Evolutionary conservation across 2,329 filamentous ascomycete genomes (phyloP).

Genomic region (Verticillium zaregamsianum): DNA sequence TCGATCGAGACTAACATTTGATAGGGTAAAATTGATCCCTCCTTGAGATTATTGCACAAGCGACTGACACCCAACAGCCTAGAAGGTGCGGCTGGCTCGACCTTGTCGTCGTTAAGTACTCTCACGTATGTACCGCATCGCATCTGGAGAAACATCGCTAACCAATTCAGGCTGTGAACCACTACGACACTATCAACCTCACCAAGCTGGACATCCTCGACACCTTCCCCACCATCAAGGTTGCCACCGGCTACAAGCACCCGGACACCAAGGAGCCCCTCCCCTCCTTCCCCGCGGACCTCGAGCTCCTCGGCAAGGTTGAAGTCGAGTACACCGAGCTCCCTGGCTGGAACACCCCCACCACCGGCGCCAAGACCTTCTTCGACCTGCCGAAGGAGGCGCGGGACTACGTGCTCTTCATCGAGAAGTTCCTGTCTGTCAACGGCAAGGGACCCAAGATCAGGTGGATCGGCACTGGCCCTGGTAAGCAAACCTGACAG

Average conservation of each 20-base stretch:
- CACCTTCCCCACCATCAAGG: constrained; percentile 69
- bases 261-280: constrained; percentile 1
- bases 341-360: constrained; percentile 64
- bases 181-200: constrained; percentile 31
- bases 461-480: constrained; percentile 64
- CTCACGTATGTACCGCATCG: constrained; percentile 21
- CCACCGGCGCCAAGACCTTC: constrained; percentile 54
- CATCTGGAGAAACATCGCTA: not conserved
- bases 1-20: constrained; percentile 14
- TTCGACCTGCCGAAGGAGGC: constrained; percentile 61
- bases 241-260: constrained; percentile 61
- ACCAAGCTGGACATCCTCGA: constrained; percentile 62
- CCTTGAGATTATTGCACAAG: constrained; percentile 39
- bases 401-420: constrained; percentile 60
- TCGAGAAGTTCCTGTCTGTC: constrained; percentile 62
- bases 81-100: constrained; percentile 40
- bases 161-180: constrained; percentile 43
- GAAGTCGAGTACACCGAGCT: constrained; percentile 68
- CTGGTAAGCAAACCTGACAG: constrained; percentile 44
- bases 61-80: constrained; percentile 32
- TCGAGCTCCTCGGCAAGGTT: constrained; percentile 51
- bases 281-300: constrained; percentile 46
- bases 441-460: constrained; percentile 37
- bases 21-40: constrained; percentile 29
- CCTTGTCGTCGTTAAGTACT: constrained; percentile 66